Evolutionary conservation across 2,329 filamentous ascomycete species (phyloP).

Genomic region (Sarocladiaceae sp.): DNA sequence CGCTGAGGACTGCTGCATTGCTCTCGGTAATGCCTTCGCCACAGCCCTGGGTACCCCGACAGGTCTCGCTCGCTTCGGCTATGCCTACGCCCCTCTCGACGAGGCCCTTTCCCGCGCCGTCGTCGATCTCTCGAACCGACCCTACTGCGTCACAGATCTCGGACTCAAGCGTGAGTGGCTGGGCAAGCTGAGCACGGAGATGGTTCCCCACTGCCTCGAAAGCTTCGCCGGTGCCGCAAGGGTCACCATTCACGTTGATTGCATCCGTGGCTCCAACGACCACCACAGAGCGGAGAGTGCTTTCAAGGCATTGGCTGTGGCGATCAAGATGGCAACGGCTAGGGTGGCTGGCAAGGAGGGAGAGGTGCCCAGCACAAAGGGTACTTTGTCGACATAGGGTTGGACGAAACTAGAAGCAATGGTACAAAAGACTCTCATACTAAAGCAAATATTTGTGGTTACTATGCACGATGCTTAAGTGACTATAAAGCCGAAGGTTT

Average conservation of each 20-base stretch:
- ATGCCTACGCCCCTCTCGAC: slow-evolving; percentile 89
- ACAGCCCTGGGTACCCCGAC: slow-evolving; percentile 70
- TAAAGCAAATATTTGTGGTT: no score
- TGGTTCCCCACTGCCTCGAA: slow-evolving; percentile 94
- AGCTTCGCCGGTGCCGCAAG: slow-evolving; percentile 89
- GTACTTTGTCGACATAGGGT: slow-evolving; percentile 64
- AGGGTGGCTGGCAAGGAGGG: slow-evolving; percentile 77
- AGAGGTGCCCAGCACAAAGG: slow-evolving; percentile 95
- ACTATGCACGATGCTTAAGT: no score
- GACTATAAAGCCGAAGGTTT: background rate
- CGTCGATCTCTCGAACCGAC: slow-evolving; percentile 90
- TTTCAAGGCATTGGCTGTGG: slow-evolving; percentile 93
- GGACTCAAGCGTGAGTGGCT: slow-evolving; percentile 89
- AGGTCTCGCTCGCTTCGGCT: slow-evolving; percentile 86
- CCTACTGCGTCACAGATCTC: slow-evolving; percentile 78
- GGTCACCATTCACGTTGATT: slow-evolving; percentile 93
- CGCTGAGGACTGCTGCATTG: slow-evolving; percentile 90
- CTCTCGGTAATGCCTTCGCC: slow-evolving; percentile 82
- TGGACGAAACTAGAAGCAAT: background rate
- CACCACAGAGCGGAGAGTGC: slow-evolving; percentile 95
- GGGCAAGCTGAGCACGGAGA: slow-evolving; percentile 88
- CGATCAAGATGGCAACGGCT: slow-evolving; percentile 71
- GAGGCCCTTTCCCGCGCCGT: slow-evolving; percentile 92
- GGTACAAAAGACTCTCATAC: background rate
- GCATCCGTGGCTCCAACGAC: slow-evolving; percentile 85